Evolutionary conservation across 345 rosid species (phyloP), one percentile per base, ranked within the genome.

Genomic region (Cardamine resedifolia): DNA sequence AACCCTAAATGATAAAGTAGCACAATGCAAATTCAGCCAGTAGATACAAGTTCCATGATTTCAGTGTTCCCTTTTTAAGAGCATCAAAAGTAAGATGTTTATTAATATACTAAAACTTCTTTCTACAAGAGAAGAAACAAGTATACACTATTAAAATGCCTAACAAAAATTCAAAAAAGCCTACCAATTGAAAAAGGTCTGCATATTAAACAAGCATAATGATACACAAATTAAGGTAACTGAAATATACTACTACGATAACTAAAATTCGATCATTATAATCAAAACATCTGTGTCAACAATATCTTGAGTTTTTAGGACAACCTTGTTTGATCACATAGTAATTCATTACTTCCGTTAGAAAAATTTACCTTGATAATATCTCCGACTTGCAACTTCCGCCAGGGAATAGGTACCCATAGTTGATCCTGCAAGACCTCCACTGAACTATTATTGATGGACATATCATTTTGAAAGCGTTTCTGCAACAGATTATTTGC

Each of bases 361-460:
- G 66, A 58, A 66, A 34, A 65, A 9, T 36, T 14, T 8, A 96
- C 99, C 89, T 81, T 87, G 71, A 96, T 77, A 80, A 92, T 79
- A 68, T 96, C 99, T 83, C 99, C 98, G 73, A 90, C 99, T 82
- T 92, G 99, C 82, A 96, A 77, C 87, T 80, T 91, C 83, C 89
- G 87, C 99, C 98, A 96, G 7, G 97, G 84, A 49, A 87, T 73
- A 77, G 80, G 52, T 77, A 68, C 83, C 98, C 99, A 96, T 71
- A 65, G 84, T 75, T 86, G 90, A 81, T 85, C 89, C 84, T 85
- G 95, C 82, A 96, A 79, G 70, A 96, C 85, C 3, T 96, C 99
- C 78, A 88, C 79, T 10, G 31, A 81, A 81, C 78, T 83, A 82
- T 86, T 92, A 77, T 96, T 96, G 77, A 96, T 86, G 55, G 89